Percentiles rank a stretch among this genome's conserved stretches.
Conservation (phyloP, 805 yeast species). For the Zygoascus bituminiphila region DNA sequence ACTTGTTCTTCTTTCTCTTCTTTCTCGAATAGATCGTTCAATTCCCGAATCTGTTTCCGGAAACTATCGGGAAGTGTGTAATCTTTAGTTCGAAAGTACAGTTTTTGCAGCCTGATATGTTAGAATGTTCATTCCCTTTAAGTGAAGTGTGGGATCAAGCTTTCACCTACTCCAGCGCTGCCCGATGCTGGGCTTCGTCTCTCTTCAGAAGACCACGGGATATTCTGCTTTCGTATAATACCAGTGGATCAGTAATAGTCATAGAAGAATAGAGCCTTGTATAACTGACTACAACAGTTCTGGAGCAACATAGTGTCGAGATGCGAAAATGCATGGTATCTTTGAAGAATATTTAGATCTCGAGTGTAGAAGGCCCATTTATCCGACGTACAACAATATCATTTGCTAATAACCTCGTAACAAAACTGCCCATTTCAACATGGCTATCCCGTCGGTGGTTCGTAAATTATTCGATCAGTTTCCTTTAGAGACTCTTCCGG, state of each 20-base stretch:
- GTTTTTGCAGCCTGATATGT: constrained; percentile 38
- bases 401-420: neutral
- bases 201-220: constrained; percentile 41
- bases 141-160: no score
- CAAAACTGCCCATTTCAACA: neutral
- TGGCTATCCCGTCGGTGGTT: constrained; percentile 24
- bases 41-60: constrained; percentile 35
- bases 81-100: constrained; percentile 49
- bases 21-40: constrained; percentile 25
- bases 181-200: constrained; percentile 55
- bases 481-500: constrained; percentile 21
- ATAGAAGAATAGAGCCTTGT: constrained; percentile 18
- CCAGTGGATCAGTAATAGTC: constrained; percentile 55
- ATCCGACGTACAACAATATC: neutral
- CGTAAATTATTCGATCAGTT: constrained; percentile 26
- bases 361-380: no score
- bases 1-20: constrained; percentile 24
- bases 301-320: neutral
- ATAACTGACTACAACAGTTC: neutral
- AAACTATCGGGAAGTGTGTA: constrained; percentile 48
- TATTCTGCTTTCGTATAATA: constrained; percentile 47
- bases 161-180: constrained; percentile 39
- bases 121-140: no score
- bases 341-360: neutral
- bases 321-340: neutral